Conservation (phyloP, 2,329 filamentous ascomycete genomes). For the Arthrobotrys musiformis region DNA sequence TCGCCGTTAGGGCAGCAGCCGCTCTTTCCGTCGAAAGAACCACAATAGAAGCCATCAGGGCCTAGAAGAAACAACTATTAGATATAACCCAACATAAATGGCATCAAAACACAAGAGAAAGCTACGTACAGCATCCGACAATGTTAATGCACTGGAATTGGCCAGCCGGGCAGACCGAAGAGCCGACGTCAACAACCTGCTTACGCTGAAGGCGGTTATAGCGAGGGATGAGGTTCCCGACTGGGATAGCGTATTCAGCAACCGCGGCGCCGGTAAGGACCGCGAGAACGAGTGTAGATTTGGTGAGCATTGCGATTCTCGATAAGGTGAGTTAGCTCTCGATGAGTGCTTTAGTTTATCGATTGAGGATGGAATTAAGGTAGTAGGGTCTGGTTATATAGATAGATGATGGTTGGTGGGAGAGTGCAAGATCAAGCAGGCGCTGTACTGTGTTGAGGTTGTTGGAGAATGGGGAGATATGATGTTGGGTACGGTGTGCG, state of each 20-base stretch:
- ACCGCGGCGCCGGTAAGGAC: slow-evolving; percentile 23
- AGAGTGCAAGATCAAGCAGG: background rate
- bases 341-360: background rate
- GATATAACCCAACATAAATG: background rate
- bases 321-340: background rate
- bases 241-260: slow-evolving; percentile 39
- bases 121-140: slow-evolving; percentile 44
- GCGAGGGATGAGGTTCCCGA: slow-evolving; percentile 33
- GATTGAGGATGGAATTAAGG: background rate
- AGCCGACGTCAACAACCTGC: slow-evolving; percentile 19
- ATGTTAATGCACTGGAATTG: slow-evolving; percentile 37
- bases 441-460: slow-evolving; percentile 22
- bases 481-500: background rate
- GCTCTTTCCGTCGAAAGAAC: slow-evolving; percentile 38
- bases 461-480: slow-evolving; percentile 15
- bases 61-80: slow-evolving; percentile 11
- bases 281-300: slow-evolving; percentile 25
- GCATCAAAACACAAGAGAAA: background rate
- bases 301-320: slow-evolving; percentile 34
- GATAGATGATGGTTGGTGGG: background rate
- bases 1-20: slow-evolving; percentile 42
- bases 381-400: background rate
- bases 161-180: slow-evolving; percentile 28
- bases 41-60: slow-evolving; percentile 42
- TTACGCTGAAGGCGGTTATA: slow-evolving; percentile 27